Evolutionary conservation across 805 yeast genomes (phyloP), one percentile per base, ranked within the genome.

Genomic region (Wickerhamiella spandovensis): DNA sequence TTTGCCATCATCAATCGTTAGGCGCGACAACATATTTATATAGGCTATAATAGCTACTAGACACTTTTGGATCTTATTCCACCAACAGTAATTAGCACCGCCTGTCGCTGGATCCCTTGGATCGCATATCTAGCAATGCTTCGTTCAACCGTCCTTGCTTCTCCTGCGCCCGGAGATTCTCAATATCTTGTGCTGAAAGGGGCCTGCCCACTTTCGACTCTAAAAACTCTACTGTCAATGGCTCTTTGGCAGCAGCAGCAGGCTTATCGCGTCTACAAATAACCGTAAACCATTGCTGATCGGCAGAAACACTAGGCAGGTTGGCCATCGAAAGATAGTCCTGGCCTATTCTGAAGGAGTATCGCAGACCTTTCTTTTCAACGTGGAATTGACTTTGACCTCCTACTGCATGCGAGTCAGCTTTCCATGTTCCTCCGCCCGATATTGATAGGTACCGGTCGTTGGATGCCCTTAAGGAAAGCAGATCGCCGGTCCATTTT

Each of bases 1-100:
- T 59, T 50, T 48, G 44, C 51, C 1, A 45, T 52, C 17, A 44
- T 52, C 12, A 52, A 49, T 24, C 47, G 52, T 7, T 52, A 32
- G 20, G n/a, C n/a, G n/a, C n/a, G n/a, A n/a, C n/a, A n/a, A n/a
- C n/a, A n/a, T n/a, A n/a, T n/a, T n/a, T n/a, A n/a, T n/a, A n/a
- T n/a, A n/a, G n/a, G n/a, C n/a, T n/a, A n/a, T n/a, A n/a, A n/a
- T n/a, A n/a, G n/a, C n/a, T n/a, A n/a, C n/a, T n/a, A n/a, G n/a
- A n/a, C n/a, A n/a, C n/a, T n/a, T n/a, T n/a, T n/a, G n/a, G n/a
- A n/a, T n/a, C n/a, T n/a, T n/a, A n/a, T n/a, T n/a, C n/a, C n/a
- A n/a, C n/a, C n/a, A n/a, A n/a, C n/a, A n/a, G n/a, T n/a, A n/a
- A n/a, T n/a, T 35, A 35, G 9, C 39, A 35, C 4, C 39, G 5